Evolutionary conservation across 768 basidiomycete genomes (phyloP).

Genomic region (Xerocomellus intermedius): DNA sequence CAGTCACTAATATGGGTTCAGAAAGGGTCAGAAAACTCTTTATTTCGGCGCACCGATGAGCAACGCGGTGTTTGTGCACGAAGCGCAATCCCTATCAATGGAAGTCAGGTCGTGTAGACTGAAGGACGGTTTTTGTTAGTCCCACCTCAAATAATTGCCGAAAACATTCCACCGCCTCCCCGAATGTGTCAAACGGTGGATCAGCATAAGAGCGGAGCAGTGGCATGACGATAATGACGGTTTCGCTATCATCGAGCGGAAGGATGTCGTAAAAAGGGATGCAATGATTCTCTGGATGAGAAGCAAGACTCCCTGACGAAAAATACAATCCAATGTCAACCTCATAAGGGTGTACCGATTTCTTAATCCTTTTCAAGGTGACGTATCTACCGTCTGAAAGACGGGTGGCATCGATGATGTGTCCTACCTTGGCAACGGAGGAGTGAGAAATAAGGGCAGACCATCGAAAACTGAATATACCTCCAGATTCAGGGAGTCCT

Average conservation of each 20-base stretch:
- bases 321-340: conserved; percentile 29
- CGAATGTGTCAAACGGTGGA: conserved; percentile 29
- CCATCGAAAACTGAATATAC: conserved; percentile 8
- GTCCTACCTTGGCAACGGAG: neutral
- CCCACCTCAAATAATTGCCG: conserved; percentile 33
- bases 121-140: neutral
- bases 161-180: conserved; percentile 35
- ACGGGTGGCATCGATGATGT: conserved; percentile 29
- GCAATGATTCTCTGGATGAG: conserved; percentile 33
- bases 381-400: conserved; percentile 27
- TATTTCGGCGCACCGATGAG: conserved; percentile 9
- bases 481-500: neutral
- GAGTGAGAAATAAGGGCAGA: neutral
- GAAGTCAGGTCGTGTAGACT: neutral
- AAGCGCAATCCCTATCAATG: conserved; percentile 4
- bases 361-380: conserved; percentile 27
- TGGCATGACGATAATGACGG: conserved; percentile 3
- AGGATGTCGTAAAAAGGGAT: conserved; percentile 31
- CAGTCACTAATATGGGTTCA: conserved; percentile 24
- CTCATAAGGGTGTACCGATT: conserved; percentile 23
- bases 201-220: neutral
- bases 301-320: neutral
- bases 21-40: no score
- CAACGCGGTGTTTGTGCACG: conserved; percentile 24
- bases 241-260: neutral